phyloP scores from a whole-genome alignment of 495 filamentous ascomycete genomes.

The Daldinia loculata region DNA sequence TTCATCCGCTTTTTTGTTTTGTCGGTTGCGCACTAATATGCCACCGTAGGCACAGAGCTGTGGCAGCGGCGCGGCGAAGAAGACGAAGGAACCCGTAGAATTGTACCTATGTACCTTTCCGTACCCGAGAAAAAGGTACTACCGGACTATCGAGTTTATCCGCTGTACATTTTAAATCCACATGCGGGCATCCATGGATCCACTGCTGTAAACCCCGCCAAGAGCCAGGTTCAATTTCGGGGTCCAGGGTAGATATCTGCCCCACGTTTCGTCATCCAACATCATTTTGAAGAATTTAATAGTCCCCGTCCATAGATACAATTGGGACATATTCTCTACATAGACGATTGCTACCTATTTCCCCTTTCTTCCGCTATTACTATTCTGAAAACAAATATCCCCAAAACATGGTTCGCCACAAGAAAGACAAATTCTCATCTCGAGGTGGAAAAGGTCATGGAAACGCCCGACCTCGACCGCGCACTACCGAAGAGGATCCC shows the following conservation, averaged over 20 bases:
- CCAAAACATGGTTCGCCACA: conserved; percentile 82
- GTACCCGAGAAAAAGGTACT: not conserved
- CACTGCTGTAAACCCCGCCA: not conserved
- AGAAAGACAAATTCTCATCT: conserved; percentile 84
- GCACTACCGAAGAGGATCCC: conserved; percentile 46
- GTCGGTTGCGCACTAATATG: too few relatives aligned
- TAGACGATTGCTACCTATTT: not conserved
- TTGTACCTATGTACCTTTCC: too few relatives aligned
- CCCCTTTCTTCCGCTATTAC: not conserved
- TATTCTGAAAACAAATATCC: not conserved
- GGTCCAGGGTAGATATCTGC: conserved; percentile 22
- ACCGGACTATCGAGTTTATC: not conserved
- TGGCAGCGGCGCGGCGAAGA: conserved; percentile 2
- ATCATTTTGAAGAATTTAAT: conserved; percentile 12
- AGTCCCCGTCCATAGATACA: not conserved
- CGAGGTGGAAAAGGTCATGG: conserved; percentile 70
- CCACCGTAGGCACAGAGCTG: conserved; percentile 10
- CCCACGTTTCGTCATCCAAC: conserved; percentile 28
- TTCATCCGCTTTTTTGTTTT: too few relatives aligned
- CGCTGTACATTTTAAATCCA: not conserved
- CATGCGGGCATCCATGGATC: not conserved
- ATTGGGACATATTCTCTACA: not conserved
- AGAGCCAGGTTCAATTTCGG: conserved; percentile 4
- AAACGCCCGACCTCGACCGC: conserved; percentile 51
- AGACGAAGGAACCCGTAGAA: not conserved